Percentiles rank a stretch among this genome's conserved stretches.
Evolutionary conservation across 2,329 filamentous ascomycete species (phyloP).

Genomic region (Fusarium duplospermum): DNA sequence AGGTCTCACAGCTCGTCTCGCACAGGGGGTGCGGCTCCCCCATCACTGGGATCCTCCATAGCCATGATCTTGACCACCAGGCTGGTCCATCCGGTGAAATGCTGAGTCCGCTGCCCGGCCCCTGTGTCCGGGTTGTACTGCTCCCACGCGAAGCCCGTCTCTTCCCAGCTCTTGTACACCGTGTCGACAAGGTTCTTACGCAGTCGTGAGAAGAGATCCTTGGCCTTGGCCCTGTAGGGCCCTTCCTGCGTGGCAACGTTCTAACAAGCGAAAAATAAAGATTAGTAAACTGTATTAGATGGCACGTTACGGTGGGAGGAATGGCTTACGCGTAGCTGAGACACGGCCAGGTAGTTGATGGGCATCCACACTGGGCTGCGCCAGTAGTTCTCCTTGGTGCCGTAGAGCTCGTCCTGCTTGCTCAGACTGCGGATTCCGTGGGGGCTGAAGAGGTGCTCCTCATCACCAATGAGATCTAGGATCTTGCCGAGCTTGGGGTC

Average conservation of each 20-base stretch:
- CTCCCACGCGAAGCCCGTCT: conserved; percentile 98
- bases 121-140: conserved; percentile 97
- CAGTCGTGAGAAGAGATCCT: conserved; percentile 79
- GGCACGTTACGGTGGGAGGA: not conserved
- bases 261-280: conserved; percentile 45
- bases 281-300: conserved; percentile 15
- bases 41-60: conserved; percentile 76
- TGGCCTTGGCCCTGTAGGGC: conserved; percentile 75
- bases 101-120: conserved; percentile 92
- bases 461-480: conserved; percentile 81
- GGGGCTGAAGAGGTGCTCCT: conserved; percentile 89
- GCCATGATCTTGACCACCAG: conserved; percentile 97
- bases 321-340: conserved; percentile 78
- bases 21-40: conserved; percentile 37
- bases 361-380: conserved; percentile 94
- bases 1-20: conserved; percentile 61
- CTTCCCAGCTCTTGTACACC: conserved; percentile 86
- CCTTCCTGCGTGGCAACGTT: conserved; percentile 74
- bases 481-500: conserved; percentile 80
- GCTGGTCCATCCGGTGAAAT: conserved; percentile 99
- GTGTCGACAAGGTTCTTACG: conserved; percentile 89
- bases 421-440: conserved; percentile 92
- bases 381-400: conserved; percentile 97
- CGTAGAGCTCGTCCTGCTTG: conserved; percentile 84
- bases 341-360: conserved; percentile 90